These are phyloP conservation scores for Fermentozyma sake DNA, from an alignment of 1,139 yeast genomes.

Conservation along the genomic window DNA sequence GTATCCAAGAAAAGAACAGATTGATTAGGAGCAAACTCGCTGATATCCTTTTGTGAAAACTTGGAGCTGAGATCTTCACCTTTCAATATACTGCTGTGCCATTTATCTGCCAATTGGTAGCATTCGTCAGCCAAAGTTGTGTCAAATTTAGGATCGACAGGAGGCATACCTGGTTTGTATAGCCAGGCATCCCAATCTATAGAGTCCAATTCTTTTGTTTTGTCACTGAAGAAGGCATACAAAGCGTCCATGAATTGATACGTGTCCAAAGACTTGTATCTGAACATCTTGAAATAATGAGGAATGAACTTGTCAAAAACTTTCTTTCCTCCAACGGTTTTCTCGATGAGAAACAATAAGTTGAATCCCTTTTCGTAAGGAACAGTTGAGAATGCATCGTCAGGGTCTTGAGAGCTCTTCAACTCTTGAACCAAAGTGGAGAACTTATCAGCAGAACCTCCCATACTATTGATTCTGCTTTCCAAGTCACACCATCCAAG, in stretches of 20 bases:
- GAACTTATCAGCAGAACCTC: slow-evolving; percentile 46
- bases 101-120: slow-evolving; percentile 57
- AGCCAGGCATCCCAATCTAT: slow-evolving; percentile 88
- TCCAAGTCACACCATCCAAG: slow-evolving; percentile 86
- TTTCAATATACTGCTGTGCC: slow-evolving; percentile 53
- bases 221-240: slow-evolving; percentile 55
- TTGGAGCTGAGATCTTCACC: neutral
- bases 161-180: slow-evolving; percentile 80
- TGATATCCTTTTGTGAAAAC: slow-evolving; percentile 41
- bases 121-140: slow-evolving; percentile 75
- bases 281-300: slow-evolving; percentile 66
- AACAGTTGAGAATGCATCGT: slow-evolving; percentile 81
- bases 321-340: slow-evolving; percentile 50
- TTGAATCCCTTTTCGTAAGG: slow-evolving; percentile 92
- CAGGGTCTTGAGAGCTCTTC: slow-evolving; percentile 70
- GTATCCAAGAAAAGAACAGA: slow-evolving; percentile 74
- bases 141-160: slow-evolving; percentile 69
- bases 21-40: slow-evolving; percentile 66
- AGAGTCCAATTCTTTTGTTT: slow-evolving; percentile 48
- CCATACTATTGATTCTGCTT: slow-evolving; percentile 61
- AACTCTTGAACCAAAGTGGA: slow-evolving; percentile 68
- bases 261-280: slow-evolving; percentile 70
- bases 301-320: slow-evolving; percentile 77
- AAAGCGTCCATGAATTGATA: slow-evolving; percentile 75
- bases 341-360: slow-evolving; percentile 70